These are phyloP conservation scores for Penicillium argentinense DNA, from an alignment of 495 filamentous ascomycete genomes.

Conservation along the genomic window DNA sequence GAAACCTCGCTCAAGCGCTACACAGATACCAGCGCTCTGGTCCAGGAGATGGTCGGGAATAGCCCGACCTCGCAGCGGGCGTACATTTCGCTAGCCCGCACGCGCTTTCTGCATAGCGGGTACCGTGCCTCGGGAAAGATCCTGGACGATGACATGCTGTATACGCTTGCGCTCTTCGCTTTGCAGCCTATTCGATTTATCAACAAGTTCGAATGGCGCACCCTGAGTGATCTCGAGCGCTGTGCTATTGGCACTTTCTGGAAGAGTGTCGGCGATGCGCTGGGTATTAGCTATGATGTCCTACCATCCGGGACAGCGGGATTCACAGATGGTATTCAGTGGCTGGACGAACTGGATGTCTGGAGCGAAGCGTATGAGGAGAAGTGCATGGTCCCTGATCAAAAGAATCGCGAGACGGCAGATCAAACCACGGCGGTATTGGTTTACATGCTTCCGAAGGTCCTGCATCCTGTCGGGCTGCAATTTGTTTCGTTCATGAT, in stretches of 20 bases:
- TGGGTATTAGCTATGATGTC: slow-evolving; percentile 55
- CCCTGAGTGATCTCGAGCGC: slow-evolving; percentile 59
- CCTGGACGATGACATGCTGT: slow-evolving; percentile 63
- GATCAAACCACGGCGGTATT: slow-evolving; percentile 58
- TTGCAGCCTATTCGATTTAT: slow-evolving; percentile 60
- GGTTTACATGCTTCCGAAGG: slow-evolving; percentile 55
- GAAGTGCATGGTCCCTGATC: slow-evolving; percentile 56
- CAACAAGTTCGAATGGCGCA: slow-evolving; percentile 61
- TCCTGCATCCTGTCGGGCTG: slow-evolving; percentile 45
- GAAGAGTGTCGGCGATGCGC: slow-evolving; percentile 62
- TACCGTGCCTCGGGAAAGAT: slow-evolving; percentile 62
- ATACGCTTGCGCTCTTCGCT: slow-evolving; percentile 64
- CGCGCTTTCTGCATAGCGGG: slow-evolving; percentile 64
- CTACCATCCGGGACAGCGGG: slow-evolving; percentile 39
- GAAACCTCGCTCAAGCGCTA: slow-evolving; percentile 60
- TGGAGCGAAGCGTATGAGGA: slow-evolving; percentile 63
- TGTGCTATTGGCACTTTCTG: slow-evolving; percentile 66
- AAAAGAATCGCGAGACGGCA: slow-evolving; percentile 52
- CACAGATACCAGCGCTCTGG: slow-evolving; percentile 59
- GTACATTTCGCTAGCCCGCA: slow-evolving; percentile 56
- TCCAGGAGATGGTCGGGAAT: slow-evolving; percentile 54
- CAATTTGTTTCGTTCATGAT: slow-evolving; percentile 59
- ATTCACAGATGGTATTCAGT: slow-evolving; percentile 63
- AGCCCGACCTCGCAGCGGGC: slow-evolving; percentile 50
- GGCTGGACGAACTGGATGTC: slow-evolving; percentile 58